Evolutionary conservation across 768 basidiomycete species (phyloP), one percentile per base, ranked within the genome.

Genomic region (Phylloporus arenicola): DNA sequence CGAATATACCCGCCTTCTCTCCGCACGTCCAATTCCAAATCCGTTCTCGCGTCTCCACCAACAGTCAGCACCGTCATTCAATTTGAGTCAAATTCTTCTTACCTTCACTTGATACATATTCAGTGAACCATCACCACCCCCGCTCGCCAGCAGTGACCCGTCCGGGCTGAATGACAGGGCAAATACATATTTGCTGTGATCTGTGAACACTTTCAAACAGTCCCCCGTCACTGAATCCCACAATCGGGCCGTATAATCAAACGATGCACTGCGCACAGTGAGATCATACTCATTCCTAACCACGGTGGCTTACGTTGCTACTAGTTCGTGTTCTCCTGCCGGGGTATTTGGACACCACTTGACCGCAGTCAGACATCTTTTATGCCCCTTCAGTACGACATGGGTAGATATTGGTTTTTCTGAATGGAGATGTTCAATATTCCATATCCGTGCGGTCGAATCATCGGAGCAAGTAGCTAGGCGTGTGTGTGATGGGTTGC

Each of bases 401-500:
- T 52, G 57, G 17, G 52, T 46, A 7, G 56, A 43, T 29, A 45
- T 39, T 10, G 55, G 40, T 48, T 68, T 65, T 38, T 60, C 67
- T 35, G 57, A 43, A 52, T 64, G 64, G 19, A 80, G 57, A 44
- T 75, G 73, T 46, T 78, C 78, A 43, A 87, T 68, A 47, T 79
- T 75, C 88, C 88, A 92, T 57, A 92, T 77, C 33, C 85, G 81
- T 17, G 86, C 83, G 0, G 87, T 88, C 55, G 72, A 71, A 55
- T 92, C 90, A 59, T 92, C 90, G 1, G 90, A 88, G 64, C 87
- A 89, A 6, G 88, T 86, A 12, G 87, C 88, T 39, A 92, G 62
- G 37, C 78, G 77, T 27, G 84, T 87, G 33, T 77, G 71, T n/a
- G 76, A 70, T 14, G 78, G 71, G 53, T 86, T 90, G 56, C 77